phyloP scores from a whole-genome alignment of 1,284 basidiomycete species.

The Fomes fomentarius region DNA sequence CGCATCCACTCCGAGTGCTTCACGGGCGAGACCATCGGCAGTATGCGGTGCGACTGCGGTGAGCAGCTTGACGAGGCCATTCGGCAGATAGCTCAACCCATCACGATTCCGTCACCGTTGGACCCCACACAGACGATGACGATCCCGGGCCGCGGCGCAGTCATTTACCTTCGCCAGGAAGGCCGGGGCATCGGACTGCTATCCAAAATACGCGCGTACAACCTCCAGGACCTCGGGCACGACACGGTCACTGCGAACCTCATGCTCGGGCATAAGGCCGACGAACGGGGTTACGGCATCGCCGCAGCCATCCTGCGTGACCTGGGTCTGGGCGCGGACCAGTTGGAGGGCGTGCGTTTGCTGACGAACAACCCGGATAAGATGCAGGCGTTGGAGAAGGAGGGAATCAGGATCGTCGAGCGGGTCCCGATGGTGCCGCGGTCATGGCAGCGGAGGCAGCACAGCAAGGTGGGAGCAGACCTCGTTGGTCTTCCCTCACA shows the following conservation, averaged over 20 bases:
- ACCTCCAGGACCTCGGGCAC: conserved; percentile 96
- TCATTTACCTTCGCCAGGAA: conserved; percentile 97
- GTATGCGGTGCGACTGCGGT: conserved; percentile 98
- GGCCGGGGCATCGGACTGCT: conserved; percentile 97
- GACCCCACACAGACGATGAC: conserved; percentile 38
- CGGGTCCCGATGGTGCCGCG: conserved; percentile 94
- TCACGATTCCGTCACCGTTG: conserved; percentile 45
- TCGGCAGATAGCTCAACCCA: conserved; percentile 84
- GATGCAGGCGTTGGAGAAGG: conserved; percentile 84
- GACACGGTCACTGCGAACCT: conserved; percentile 98
- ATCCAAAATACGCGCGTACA: conserved; percentile 97
- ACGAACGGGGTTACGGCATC: conserved; percentile 93
- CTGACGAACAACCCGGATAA: conserved; percentile 99
- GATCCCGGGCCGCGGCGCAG: conserved; percentile 87
- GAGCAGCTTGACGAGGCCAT: conserved; percentile 98
- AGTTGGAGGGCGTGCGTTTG: conserved; percentile 71
- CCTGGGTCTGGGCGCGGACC: conserved; percentile 72
- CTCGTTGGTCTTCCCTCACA: conserved; percentile 27
- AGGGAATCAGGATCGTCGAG: conserved; percentile 83
- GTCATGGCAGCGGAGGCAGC: conserved; percentile 69
- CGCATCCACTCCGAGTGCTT: conserved; percentile 99
- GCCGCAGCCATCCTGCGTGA: conserved; percentile 91
- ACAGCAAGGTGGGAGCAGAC: conserved; percentile 32
- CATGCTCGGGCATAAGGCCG: conserved; percentile 92
- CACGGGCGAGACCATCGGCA: conserved; percentile 97